These are phyloP conservation scores for Kuraishia floccosa DNA, from an alignment of 805 yeast species.

Conservation along the genomic window DNA sequence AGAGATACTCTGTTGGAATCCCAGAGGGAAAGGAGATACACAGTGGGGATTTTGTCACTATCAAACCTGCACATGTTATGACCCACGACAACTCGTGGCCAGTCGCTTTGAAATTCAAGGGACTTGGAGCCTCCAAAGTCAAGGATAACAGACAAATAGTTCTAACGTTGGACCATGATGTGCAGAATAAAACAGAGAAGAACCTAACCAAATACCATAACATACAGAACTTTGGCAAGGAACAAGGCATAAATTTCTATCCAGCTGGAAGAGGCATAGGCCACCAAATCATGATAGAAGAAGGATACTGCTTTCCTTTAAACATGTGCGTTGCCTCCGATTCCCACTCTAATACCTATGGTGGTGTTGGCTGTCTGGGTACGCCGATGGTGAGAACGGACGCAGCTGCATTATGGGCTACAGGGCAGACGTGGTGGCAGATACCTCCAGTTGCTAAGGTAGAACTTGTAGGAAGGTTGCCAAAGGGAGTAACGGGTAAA, in stretches of 20 bases:
- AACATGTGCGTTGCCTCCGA: constrained; percentile 94
- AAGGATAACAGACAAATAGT: constrained; percentile 86
- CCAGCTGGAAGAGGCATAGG: constrained; percentile 99
- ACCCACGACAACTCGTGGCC: constrained; percentile 99
- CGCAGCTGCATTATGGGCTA: constrained; percentile 99
- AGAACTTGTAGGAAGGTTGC: constrained; percentile 71
- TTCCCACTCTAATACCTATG: constrained; percentile 95
- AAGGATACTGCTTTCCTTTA: constrained; percentile 95
- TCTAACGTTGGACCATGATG: constrained; percentile 95
- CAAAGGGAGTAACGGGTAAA: constrained; percentile 86
- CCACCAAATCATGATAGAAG: constrained; percentile 98
- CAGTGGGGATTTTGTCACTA: constrained; percentile 91
- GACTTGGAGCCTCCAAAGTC: constrained; percentile 80
- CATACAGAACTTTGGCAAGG: constrained; percentile 80
- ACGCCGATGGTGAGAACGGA: constrained; percentile 98
- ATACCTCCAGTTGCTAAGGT: constrained; percentile 97
- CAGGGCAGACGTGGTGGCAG: constrained; percentile 99
- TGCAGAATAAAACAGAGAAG: constrained; percentile 84
- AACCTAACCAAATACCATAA: constrained; percentile 80
- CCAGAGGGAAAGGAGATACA: constrained; percentile 66
- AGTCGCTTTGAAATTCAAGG: constrained; percentile 92
- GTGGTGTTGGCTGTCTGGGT: constrained; percentile 93
- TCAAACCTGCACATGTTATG: constrained; percentile 96
- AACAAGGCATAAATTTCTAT: constrained; percentile 91
- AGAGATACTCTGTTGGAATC: constrained; percentile 80